Conservation (phyloP, 2,329 filamentous ascomycete species). For the Fusarium sp. region DNA sequence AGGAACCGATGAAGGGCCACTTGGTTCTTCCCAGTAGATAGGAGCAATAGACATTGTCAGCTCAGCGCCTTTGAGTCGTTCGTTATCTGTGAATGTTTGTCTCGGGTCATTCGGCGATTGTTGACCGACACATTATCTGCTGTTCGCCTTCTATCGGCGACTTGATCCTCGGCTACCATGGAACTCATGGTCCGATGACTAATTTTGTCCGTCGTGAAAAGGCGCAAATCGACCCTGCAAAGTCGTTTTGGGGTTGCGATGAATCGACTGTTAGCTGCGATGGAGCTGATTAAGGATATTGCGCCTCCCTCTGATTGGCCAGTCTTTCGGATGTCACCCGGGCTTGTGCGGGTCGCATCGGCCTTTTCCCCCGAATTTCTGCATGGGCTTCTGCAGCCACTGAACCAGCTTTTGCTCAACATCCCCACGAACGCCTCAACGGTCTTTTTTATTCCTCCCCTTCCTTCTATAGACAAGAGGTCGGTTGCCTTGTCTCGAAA, state of each 20-base stretch:
- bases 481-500: neutral
- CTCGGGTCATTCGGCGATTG: neutral
- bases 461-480: slow-evolving; percentile 4
- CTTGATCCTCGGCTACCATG: neutral
- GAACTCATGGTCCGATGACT: slow-evolving; percentile 30
- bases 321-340: slow-evolving; percentile 21
- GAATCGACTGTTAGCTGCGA: slow-evolving; percentile 1
- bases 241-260: slow-evolving; percentile 12
- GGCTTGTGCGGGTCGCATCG: slow-evolving; percentile 41
- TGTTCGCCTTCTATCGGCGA: slow-evolving; percentile 1
- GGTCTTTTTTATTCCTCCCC: neutral
- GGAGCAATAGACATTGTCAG: slow-evolving; percentile 38
- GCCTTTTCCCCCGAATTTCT: slow-evolving; percentile 43
- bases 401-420: slow-evolving; percentile 32
- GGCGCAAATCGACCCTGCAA: slow-evolving; percentile 1
- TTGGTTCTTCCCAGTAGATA: slow-evolving; percentile 36
- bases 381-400: slow-evolving; percentile 34
- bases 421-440: slow-evolving; percentile 25
- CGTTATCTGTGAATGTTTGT: neutral
- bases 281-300: slow-evolving; percentile 38
- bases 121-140: neutral
- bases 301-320: slow-evolving; percentile 30
- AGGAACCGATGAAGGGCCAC: slow-evolving; percentile 35
- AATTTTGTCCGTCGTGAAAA: slow-evolving; percentile 11
- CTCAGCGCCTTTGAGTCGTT: slow-evolving; percentile 1